phyloP scores from a whole-genome alignment of 2,329 filamentous ascomycete species.

The Pseudocercospora eumusae region DNA sequence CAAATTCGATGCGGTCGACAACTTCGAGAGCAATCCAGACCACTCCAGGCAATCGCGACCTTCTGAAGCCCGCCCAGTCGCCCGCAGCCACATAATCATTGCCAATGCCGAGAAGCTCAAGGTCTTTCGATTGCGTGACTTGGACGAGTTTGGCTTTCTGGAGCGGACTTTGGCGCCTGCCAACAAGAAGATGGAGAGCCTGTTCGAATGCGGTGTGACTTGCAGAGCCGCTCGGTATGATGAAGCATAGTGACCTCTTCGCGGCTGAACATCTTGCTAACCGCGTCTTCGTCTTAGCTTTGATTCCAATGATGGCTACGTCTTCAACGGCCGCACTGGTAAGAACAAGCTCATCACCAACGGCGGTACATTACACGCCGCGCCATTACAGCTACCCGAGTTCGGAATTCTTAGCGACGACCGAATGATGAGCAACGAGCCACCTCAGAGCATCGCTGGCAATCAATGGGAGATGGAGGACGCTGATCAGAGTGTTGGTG shows the following conservation, averaged over 20 bases:
- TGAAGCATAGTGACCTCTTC: background rate
- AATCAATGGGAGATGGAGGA: slow-evolving; percentile 22
- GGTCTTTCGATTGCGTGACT: slow-evolving; percentile 22
- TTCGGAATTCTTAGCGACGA: slow-evolving; percentile 16
- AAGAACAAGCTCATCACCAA: slow-evolving; percentile 6
- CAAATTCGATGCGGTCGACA: slow-evolving; percentile 24
- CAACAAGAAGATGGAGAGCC: slow-evolving; percentile 14
- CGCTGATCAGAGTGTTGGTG: slow-evolving; percentile 13
- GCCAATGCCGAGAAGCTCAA: slow-evolving; percentile 19
- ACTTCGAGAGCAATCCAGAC: slow-evolving; percentile 19
- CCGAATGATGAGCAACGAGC: slow-evolving; percentile 10
- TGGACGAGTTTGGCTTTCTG: slow-evolving; percentile 25
- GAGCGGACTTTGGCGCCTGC: slow-evolving; percentile 23
- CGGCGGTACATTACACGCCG: background rate
- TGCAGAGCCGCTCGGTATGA: slow-evolving; percentile 27
- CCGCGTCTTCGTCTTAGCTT: background rate
- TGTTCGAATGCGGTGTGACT: slow-evolving; percentile 21
- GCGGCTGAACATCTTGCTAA: background rate
- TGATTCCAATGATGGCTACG: slow-evolving; percentile 13
- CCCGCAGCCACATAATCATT: slow-evolving; percentile 23
- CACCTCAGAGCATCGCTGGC: background rate
- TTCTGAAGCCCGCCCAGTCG: background rate
- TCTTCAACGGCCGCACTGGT: slow-evolving; percentile 34
- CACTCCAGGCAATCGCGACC: background rate
- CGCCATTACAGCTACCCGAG: slow-evolving; percentile 17